A percentile compares a stretch with the other conserved stretches of the same genome.
These are phyloP conservation scores for Cladosporium sp. DNA, from an alignment of 2,329 filamentous ascomycete species.

Conservation along the genomic window DNA sequence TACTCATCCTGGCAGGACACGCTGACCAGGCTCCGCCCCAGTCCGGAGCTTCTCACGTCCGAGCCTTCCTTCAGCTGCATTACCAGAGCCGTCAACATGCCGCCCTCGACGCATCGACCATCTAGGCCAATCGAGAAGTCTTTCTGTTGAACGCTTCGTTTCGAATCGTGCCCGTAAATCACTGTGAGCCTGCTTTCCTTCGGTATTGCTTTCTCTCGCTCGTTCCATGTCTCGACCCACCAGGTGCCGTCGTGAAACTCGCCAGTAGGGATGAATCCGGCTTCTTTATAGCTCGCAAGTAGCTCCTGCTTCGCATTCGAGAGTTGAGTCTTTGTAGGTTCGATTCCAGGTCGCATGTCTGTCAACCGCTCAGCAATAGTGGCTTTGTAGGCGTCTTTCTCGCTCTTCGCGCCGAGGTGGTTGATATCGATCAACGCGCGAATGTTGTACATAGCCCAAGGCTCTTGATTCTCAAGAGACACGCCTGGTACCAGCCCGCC, in stretches of 20 bases:
- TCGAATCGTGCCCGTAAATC: constrained; percentile 8
- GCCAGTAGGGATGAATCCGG: constrained; percentile 1
- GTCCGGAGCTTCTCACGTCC: background rate
- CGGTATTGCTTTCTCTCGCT: background rate
- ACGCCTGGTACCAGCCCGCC: constrained; percentile 8
- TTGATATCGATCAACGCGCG: constrained; percentile 3
- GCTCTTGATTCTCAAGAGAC: background rate
- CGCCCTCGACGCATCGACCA: constrained; percentile 3
- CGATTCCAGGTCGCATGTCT: background rate
- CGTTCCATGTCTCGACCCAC: constrained; percentile 4
- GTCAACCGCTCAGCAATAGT: constrained; percentile 2
- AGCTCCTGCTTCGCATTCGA: background rate
- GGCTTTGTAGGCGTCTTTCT: background rate
- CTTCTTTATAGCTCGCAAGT: background rate
- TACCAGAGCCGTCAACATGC: constrained; percentile 4
- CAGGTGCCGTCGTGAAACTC: constrained; percentile 7
- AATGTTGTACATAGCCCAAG: constrained; percentile 9
- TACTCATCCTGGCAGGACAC: background rate
- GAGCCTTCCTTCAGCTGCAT: background rate
- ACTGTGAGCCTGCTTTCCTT: background rate
- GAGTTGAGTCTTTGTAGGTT: background rate
- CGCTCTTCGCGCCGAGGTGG: background rate
- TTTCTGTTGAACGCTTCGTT: background rate
- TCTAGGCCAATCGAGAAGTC: constrained; percentile 7
- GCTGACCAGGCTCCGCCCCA: background rate